Conservation (phyloP, 2,329 filamentous ascomycete species). For the Colletotrichum theobromicola region DNA sequence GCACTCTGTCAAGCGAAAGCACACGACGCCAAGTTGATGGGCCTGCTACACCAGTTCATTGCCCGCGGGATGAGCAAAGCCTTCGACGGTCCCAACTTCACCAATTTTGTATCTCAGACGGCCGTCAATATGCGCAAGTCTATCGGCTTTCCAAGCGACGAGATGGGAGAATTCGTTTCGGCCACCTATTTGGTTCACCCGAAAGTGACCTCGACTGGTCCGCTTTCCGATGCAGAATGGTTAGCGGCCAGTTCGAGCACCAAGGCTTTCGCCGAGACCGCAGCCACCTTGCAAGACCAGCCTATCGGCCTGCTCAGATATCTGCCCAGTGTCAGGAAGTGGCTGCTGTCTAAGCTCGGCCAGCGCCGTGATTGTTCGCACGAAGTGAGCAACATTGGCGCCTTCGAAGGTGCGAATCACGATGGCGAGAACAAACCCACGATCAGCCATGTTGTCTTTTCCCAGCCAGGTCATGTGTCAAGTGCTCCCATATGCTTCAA, state of each 20-base stretch:
- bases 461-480: conserved; percentile 44
- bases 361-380: conserved; percentile 43
- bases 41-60: conserved; percentile 42
- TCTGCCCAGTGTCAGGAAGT: conserved; percentile 40
- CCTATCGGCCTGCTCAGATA: conserved; percentile 48
- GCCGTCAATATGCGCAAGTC: conserved; percentile 45
- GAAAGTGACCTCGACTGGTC: neutral
- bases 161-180: conserved; percentile 41
- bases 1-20: conserved; percentile 33
- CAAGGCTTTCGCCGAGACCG: conserved; percentile 32
- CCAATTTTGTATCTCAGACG: conserved; percentile 40
- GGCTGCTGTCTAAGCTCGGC: conserved; percentile 42
- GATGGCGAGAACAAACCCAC: neutral
- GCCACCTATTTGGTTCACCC: conserved; percentile 31
- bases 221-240: conserved; percentile 35
- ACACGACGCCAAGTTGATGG: conserved; percentile 45
- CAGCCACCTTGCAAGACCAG: conserved; percentile 27
- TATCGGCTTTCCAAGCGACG: conserved; percentile 30
- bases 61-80: conserved; percentile 38
- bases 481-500: conserved; percentile 45
- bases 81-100: conserved; percentile 26
- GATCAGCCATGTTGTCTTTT: conserved; percentile 45
- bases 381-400: conserved; percentile 50
- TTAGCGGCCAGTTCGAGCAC: conserved; percentile 33
- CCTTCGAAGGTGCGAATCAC: conserved; percentile 31